Percentiles rank a stretch among this genome's conserved stretches.
Conservation (phyloP, 768 basidiomycete genomes). For the Cystobasidium onofrii region DNA sequence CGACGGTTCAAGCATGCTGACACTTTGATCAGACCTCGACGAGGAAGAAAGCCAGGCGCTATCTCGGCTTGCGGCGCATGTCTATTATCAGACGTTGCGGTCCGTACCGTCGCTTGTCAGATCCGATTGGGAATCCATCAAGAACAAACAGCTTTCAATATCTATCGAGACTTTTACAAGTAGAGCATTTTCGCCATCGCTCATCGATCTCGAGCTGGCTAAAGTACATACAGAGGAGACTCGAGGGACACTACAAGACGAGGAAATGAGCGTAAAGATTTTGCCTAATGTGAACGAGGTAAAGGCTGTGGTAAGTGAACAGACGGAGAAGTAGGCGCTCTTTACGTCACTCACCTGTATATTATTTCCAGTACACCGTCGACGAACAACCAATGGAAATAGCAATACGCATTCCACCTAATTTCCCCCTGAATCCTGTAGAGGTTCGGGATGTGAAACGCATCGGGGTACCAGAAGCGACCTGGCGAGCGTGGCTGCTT, state of each 20-base stretch:
- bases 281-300: constrained; percentile 67
- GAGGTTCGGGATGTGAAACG: constrained; percentile 76
- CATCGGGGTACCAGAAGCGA: constrained; percentile 78
- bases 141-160: constrained; percentile 76
- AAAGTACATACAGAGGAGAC: constrained; percentile 49
- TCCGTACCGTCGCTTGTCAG: constrained; percentile 77
- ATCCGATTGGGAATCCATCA: constrained; percentile 74
- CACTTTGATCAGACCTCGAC: neutral
- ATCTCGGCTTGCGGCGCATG: constrained; percentile 55
- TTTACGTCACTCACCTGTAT: no score
- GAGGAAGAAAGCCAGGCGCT: neutral
- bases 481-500: constrained; percentile 89
- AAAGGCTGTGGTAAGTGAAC: constrained; percentile 51
- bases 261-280: constrained; percentile 75
- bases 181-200: constrained; percentile 74
- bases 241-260: constrained; percentile 54
- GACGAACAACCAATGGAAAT: constrained; percentile 93
- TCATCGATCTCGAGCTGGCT: constrained; percentile 69
- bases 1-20: neutral
- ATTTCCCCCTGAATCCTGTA: constrained; percentile 81
- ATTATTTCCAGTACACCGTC: constrained; percentile 58
- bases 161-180: constrained; percentile 71
- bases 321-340: no score
- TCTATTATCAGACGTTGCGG: constrained; percentile 78
- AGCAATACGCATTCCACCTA: constrained; percentile 68